Conservation (phyloP, 306 rosid species). For the Lathyrus aphaca region DNA sequence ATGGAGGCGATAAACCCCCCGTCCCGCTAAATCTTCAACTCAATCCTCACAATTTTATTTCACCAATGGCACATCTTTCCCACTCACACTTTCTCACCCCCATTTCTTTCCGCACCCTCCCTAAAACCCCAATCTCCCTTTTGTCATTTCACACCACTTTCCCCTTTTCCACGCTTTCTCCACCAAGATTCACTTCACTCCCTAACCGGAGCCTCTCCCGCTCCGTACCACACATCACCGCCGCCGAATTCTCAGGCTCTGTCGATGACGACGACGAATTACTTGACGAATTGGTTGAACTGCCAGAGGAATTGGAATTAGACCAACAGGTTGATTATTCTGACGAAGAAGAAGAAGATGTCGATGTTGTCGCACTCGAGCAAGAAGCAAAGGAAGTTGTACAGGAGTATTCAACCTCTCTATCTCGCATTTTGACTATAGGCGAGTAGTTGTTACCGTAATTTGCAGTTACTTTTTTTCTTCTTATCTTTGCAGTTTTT, state of each 20-base stretch:
- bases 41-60: conserved; percentile 13
- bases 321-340: conserved; percentile 31
- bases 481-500: background rate
- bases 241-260: conserved; percentile 35
- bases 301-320: background rate
- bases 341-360: conserved; percentile 31
- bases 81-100: conserved; percentile 39
- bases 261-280: conserved; percentile 34
- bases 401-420: conserved; percentile 63
- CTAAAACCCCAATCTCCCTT: conserved; percentile 45
- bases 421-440: conserved; percentile 54
- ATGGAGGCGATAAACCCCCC: conserved; percentile 41
- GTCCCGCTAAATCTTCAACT: conserved; percentile 45
- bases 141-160: conserved; percentile 34
- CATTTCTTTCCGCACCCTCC: conserved; percentile 21
- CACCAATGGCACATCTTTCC: conserved; percentile 48
- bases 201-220: conserved; percentile 45
- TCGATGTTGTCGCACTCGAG: conserved; percentile 63
- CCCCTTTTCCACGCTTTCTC: conserved; percentile 31
- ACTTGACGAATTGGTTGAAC: conserved; percentile 25
- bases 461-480: background rate
- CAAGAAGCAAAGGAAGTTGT: conserved; percentile 66
- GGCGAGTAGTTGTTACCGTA: conserved; percentile 43
- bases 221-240: conserved; percentile 7
- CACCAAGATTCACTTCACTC: background rate